Percentiles rank a stretch among this genome's conserved stretches.
phyloP scores from a whole-genome alignment of 148 eudicot genomes.

The Suaeda aralocaspica region DNA sequence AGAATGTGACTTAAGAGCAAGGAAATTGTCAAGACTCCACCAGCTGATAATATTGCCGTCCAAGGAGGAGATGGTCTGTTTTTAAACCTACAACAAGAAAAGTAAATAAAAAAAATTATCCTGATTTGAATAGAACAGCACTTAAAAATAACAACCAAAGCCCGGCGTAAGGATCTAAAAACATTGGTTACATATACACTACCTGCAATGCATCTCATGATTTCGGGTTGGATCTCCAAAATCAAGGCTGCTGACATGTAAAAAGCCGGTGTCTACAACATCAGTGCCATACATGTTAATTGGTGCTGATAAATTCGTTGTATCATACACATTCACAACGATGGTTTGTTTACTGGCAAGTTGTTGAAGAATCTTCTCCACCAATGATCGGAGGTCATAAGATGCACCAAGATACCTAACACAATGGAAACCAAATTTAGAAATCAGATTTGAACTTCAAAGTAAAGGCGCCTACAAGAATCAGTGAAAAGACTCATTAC shows the following conservation, averaged over 20 bases:
- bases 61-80: constrained; percentile 60
- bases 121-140: neutral
- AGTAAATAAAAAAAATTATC: neutral
- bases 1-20: constrained; percentile 58
- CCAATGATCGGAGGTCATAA: constrained; percentile 81
- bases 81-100: constrained; percentile 55
- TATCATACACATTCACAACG: constrained; percentile 86
- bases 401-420: constrained; percentile 88
- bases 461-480: neutral
- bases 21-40: constrained; percentile 50
- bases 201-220: constrained; percentile 99
- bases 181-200: neutral
- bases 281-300: constrained; percentile 78
- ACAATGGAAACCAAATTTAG: neutral
- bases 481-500: constrained; percentile 37
- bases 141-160: no score
- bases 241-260: constrained; percentile 67
- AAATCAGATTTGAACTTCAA: neutral
- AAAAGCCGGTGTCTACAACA: constrained; percentile 54
- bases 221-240: constrained; percentile 91
- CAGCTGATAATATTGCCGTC: constrained; percentile 54
- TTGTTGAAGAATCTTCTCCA: constrained; percentile 89
- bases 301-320: constrained; percentile 49
- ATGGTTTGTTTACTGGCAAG: constrained; percentile 92
- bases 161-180: no score